Conservation (phyloP, 352 stramenopile species). For the Globisporangium camurandrum region DNA sequence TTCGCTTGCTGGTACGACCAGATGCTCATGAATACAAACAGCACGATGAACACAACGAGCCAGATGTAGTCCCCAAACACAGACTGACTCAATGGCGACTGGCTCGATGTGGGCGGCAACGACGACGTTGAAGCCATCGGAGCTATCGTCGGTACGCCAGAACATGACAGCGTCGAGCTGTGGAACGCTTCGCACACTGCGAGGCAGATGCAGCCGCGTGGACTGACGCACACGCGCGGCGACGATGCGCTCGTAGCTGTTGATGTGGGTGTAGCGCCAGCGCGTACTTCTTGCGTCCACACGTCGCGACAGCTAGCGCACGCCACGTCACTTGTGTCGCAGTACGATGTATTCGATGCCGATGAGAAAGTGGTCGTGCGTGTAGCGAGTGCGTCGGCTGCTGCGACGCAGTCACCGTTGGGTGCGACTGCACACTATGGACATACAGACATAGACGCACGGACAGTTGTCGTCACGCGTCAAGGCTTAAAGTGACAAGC, state of each 20-base stretch:
- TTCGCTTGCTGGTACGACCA: slow-evolving; percentile 2
- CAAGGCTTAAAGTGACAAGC: too few relatives aligned
- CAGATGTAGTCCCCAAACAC: background rate
- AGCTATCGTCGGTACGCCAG: background rate
- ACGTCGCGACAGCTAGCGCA: slow-evolving; percentile 2
- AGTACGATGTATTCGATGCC: slow-evolving; percentile 3
- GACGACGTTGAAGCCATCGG: too few relatives aligned
- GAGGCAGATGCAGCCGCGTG: slow-evolving; percentile 9
- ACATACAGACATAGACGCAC: too few relatives aligned
- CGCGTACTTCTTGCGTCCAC: background rate
- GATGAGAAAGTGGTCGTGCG: background rate
- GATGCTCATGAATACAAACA: slow-evolving; percentile 5
- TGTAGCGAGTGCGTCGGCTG: background rate
- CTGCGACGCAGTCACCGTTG: background rate
- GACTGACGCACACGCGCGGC: slow-evolving; percentile 2
- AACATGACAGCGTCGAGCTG: background rate
- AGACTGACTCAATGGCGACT: too few relatives aligned
- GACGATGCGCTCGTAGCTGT: background rate
- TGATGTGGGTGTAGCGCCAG: too few relatives aligned
- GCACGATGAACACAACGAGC: slow-evolving; percentile 17
- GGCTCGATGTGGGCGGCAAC: too few relatives aligned
- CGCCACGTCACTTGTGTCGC: slow-evolving; percentile 1
- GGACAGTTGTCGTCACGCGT: too few relatives aligned
- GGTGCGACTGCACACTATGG: background rate
- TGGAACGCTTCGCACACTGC: slow-evolving; percentile 9